These are phyloP conservation scores for Candida multigemmis DNA, from an alignment of 805 yeast genomes.

Conservation along the genomic window DNA sequence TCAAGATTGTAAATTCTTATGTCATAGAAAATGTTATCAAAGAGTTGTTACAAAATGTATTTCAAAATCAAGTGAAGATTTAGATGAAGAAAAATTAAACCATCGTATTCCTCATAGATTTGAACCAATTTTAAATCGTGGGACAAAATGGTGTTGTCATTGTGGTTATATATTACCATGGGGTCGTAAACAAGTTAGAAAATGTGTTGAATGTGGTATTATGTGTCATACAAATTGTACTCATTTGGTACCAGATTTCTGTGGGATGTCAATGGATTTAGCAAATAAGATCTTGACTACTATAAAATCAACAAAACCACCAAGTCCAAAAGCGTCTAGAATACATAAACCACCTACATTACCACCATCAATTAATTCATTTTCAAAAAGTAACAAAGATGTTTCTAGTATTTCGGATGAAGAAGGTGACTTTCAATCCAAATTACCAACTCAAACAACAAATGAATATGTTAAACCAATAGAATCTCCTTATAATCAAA, in stretches of 20 bases:
- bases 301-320: constrained; percentile 56
- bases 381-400: no score
- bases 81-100: constrained; percentile 74
- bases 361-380: constrained; percentile 1
- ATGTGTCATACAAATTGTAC: constrained; percentile 93
- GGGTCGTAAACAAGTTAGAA: constrained; percentile 87
- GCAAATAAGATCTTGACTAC: constrained; percentile 84
- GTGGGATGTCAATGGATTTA: constrained; percentile 98
- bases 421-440: constrained; percentile 11
- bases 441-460: constrained; percentile 20
- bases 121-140: constrained; percentile 84
- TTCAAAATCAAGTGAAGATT: constrained; percentile 62
- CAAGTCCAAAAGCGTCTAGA: constrained; percentile 6
- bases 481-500: constrained; percentile 13
- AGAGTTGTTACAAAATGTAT: constrained; percentile 80
- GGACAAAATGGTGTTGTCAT: constrained; percentile 99
- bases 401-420: constrained; percentile 10
- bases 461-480: constrained; percentile 18
- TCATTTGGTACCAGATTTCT: constrained; percentile 93
- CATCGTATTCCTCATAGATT: constrained; percentile 97
- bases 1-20: constrained; percentile 72
- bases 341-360: background rate
- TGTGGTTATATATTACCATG: constrained; percentile 96
- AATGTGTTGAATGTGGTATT: constrained; percentile 88
- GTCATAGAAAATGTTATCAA: constrained; percentile 74